These are phyloP conservation scores for Cystobasidium pallidum DNA, from an alignment of 1,284 basidiomycete genomes.

Conservation along the genomic window DNA sequence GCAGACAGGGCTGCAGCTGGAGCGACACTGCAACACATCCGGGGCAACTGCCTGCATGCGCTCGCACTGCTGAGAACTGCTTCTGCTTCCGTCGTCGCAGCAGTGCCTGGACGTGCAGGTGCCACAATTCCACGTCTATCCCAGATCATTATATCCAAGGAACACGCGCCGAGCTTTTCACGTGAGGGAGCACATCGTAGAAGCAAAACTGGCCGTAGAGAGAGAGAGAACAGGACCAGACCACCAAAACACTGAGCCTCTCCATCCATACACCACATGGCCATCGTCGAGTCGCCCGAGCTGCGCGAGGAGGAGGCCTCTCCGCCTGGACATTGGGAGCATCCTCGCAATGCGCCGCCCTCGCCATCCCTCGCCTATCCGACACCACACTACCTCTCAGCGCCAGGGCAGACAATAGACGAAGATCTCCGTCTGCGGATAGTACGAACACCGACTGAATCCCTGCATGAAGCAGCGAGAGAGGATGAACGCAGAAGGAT, in stretches of 20 bases:
- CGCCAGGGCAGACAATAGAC: constrained; percentile 31
- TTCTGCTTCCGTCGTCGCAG: too few species aligned
- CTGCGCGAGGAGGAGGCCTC: neutral
- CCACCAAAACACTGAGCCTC: neutral
- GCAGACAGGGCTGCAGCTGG: too few species aligned
- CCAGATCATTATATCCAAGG: too few species aligned
- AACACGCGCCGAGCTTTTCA: too few species aligned
- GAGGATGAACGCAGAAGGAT: constrained; percentile 68
- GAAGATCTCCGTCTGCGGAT: constrained; percentile 76
- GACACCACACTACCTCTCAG: constrained; percentile 18
- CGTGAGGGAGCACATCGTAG: too few species aligned
- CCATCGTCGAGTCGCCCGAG: constrained; percentile 13
- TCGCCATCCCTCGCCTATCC: neutral
- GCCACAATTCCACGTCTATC: too few species aligned
- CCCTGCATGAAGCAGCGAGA: constrained; percentile 79
- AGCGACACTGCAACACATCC: too few species aligned
- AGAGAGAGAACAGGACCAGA: too few species aligned
- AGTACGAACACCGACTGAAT: constrained; percentile 82
- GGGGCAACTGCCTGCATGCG: too few species aligned
- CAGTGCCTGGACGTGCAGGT: too few species aligned
- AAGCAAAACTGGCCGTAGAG: too few species aligned
- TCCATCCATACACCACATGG: neutral
- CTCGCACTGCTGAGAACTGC: too few species aligned
- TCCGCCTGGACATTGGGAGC: constrained; percentile 9
- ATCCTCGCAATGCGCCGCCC: constrained; percentile 7